Percentiles rank a stretch among this genome's conserved stretches.
Conservation (phyloP, 75 land plant species). For the Pinus albicaulis region DNA sequence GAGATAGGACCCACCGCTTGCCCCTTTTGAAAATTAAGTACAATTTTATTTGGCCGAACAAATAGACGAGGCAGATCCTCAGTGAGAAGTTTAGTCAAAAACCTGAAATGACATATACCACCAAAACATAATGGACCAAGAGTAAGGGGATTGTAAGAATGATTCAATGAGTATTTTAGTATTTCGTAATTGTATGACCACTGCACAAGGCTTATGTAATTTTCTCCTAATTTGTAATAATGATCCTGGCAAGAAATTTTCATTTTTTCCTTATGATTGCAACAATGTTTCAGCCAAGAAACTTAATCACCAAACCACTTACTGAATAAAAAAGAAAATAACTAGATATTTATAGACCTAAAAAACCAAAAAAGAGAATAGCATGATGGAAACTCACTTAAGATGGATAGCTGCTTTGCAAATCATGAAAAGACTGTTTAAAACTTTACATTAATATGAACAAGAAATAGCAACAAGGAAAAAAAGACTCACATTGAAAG, state of each 20-base stretch:
- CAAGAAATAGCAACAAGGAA: background rate
- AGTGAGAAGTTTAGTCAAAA: slow-evolving; percentile 92
- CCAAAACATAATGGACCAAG: background rate
- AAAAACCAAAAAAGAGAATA: background rate
- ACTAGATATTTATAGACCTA: background rate
- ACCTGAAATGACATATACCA: slow-evolving; percentile 40
- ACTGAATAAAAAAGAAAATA: background rate
- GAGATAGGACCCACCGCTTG: slow-evolving; percentile 71
- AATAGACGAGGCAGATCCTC: slow-evolving; percentile 91
- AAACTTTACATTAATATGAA: background rate
- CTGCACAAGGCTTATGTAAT: background rate
- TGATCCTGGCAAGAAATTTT: background rate
- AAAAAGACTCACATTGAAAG: slow-evolving; percentile 75
- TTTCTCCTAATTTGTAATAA: background rate
- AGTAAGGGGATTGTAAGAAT: background rate
- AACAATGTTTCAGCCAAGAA: background rate
- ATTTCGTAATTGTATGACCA: background rate
- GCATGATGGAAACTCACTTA: background rate
- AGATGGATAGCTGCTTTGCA: background rate
- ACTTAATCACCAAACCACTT: background rate
- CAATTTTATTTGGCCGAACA: slow-evolving; percentile 94
- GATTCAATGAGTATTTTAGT: background rate
- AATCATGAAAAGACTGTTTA: background rate
- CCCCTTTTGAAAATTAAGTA: slow-evolving; percentile 82
- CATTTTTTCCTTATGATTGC: background rate